Percentiles rank a stretch among this genome's conserved stretches.
Conservation (phyloP, 306 rosid species). For the Corylus heterophylla region DNA sequence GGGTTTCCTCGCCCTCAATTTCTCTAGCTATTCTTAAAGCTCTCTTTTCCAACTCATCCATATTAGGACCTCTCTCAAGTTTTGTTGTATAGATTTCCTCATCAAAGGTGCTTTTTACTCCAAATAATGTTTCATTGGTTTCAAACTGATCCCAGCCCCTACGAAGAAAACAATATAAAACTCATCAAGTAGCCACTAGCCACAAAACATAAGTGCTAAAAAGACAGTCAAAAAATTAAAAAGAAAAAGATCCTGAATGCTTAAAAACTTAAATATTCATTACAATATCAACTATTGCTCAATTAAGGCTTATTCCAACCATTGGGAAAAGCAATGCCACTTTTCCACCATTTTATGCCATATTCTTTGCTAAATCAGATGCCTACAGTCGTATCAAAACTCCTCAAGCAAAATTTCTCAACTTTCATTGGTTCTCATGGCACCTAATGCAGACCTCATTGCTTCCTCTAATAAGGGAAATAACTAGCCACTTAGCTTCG, state of each 20-base stretch:
- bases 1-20: constrained; percentile 94
- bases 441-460: not conserved
- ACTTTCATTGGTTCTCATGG: not conserved
- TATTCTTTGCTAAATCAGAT: not conserved
- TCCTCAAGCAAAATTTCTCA: not conserved
- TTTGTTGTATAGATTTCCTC: constrained; percentile 91
- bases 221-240: not conserved
- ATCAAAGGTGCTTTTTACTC: constrained; percentile 86
- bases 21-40: constrained; percentile 86
- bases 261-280: constrained; percentile 4
- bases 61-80: constrained; percentile 81
- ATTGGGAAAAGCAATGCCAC: not conserved
- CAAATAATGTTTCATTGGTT: constrained; percentile 78
- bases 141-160: constrained; percentile 98
- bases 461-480: constrained; percentile 4
- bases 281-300: constrained; percentile 4
- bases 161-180: constrained; percentile 15
- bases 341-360: not conserved
- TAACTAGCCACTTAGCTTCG: not conserved
- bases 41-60: constrained; percentile 71
- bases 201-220: constrained; percentile 8
- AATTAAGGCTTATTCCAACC: constrained; percentile 5
- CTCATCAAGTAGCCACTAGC: constrained; percentile 2
- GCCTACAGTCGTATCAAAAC: not conserved
- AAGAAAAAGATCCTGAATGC: constrained; percentile 15